A percentile compares a stretch with the other conserved stretches of the same genome.
phyloP scores from a whole-genome alignment of 768 basidiomycete species.

The Trametes cingulata region DNA sequence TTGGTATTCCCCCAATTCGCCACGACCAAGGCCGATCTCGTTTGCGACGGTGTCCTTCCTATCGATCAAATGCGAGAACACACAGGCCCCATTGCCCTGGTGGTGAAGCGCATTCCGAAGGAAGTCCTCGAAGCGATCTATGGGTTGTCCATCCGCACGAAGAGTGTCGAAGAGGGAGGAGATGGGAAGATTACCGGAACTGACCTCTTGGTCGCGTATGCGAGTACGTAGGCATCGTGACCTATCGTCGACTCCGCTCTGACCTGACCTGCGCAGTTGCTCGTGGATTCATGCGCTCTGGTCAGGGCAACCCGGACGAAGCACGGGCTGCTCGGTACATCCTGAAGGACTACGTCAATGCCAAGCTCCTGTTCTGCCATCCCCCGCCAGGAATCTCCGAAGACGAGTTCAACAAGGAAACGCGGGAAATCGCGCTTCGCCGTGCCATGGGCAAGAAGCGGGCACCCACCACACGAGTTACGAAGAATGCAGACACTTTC shows the following conservation, averaged over 20 bases:
- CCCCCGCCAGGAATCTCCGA: constrained; percentile 75
- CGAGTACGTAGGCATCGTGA: constrained; percentile 63
- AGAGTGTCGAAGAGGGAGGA: constrained; percentile 78
- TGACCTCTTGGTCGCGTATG: constrained; percentile 84
- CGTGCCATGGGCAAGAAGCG: constrained; percentile 78
- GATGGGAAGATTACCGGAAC: constrained; percentile 73
- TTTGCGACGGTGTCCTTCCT: constrained; percentile 95
- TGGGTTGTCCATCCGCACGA: constrained; percentile 73
- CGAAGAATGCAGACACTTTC: constrained; percentile 82
- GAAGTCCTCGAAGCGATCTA: constrained; percentile 88
- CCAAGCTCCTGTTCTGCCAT: constrained; percentile 87
- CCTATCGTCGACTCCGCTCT: constrained; percentile 6
- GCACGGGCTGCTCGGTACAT: constrained; percentile 90
- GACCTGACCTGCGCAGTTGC: constrained; percentile 60
- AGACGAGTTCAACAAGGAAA: constrained; percentile 72
- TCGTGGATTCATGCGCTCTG: constrained; percentile 87
- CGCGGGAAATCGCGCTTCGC: constrained; percentile 58
- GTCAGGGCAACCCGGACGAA: constrained; percentile 97
- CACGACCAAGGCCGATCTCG: constrained; percentile 91
- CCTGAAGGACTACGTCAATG: constrained; percentile 96
- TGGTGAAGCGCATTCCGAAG: constrained; percentile 77
- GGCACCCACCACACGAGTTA: constrained; percentile 85
- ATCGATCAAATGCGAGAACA: constrained; percentile 97
- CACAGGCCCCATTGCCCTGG: constrained; percentile 78
- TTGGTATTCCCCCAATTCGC: constrained; percentile 98